Conservation (phyloP, 2,329 filamentous ascomycete species). For the Claviceps africana region DNA sequence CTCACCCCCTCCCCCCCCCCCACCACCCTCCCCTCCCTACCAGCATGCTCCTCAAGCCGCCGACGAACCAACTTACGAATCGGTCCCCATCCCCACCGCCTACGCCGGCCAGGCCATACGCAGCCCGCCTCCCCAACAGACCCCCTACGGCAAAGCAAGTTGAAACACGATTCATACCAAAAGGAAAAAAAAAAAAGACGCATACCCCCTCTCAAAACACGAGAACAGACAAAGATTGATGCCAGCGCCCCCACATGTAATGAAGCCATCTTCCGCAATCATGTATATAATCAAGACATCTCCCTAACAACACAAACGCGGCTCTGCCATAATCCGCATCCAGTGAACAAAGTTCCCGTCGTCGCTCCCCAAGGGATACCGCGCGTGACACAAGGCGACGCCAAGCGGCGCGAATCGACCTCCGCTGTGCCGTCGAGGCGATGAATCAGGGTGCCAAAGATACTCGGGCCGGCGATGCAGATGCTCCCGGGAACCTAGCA, state of each 20-base stretch:
- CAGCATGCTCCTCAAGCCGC: constrained; percentile 54
- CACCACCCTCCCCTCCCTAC: constrained; percentile 10
- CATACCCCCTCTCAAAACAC: too few species aligned
- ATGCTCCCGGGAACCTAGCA: too few species aligned
- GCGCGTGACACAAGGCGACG: too few species aligned
- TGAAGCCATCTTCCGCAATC: neutral
- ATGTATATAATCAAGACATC: too few species aligned
- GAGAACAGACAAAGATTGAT: neutral
- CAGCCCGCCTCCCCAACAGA: constrained; percentile 34
- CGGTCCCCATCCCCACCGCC: constrained; percentile 78
- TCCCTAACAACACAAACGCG: too few species aligned
- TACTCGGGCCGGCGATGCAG: too few species aligned
- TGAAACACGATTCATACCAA: neutral
- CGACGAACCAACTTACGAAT: constrained; percentile 71
- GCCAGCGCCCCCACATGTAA: neutral
- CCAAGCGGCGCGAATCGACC: too few species aligned
- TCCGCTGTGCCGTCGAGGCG: too few species aligned
- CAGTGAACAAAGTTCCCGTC: too few species aligned
- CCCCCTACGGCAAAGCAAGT: constrained; percentile 25
- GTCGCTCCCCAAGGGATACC: too few species aligned
- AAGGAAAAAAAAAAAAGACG: neutral
- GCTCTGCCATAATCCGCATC: too few species aligned
- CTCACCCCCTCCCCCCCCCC: constrained; percentile 26
- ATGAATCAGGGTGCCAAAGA: too few species aligned
- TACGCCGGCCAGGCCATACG: constrained; percentile 48